These are phyloP conservation scores for Russula abietina DNA, from an alignment of 768 basidiomycete genomes.

Conservation along the genomic window DNA sequence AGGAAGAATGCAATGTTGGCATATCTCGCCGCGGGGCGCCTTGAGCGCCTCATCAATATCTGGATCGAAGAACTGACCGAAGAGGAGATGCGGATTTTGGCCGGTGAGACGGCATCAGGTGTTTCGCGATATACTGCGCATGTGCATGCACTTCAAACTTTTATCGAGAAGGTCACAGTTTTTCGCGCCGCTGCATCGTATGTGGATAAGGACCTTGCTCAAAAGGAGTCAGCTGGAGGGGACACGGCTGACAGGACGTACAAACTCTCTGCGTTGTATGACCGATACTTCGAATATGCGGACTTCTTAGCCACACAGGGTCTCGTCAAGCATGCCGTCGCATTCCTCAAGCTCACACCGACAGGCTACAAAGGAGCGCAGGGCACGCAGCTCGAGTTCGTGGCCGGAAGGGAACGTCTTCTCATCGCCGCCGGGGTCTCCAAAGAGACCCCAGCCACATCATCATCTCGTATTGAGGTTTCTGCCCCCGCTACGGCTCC, in stretches of 20 bases:
- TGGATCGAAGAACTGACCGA: constrained; percentile 89
- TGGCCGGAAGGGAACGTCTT: constrained; percentile 43
- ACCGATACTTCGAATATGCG: constrained; percentile 93
- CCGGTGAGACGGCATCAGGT: constrained; percentile 36
- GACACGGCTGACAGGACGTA: constrained; percentile 55
- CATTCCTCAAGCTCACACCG: constrained; percentile 77
- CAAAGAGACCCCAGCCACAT: constrained; percentile 27
- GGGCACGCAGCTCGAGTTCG: constrained; percentile 36
- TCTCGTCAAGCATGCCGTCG: constrained; percentile 73
- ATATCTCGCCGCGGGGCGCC: constrained; percentile 83
- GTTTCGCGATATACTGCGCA: constrained; percentile 70
- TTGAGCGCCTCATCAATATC: constrained; percentile 84
- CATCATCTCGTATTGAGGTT: constrained; percentile 24
- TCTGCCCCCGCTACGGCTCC: constrained; percentile 24
- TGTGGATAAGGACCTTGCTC: constrained; percentile 61
- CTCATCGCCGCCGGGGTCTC: constrained; percentile 35
- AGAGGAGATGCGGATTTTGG: constrained; percentile 59
- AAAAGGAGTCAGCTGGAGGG: constrained; percentile 32
- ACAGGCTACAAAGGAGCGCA: constrained; percentile 63
- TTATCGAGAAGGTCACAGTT: constrained; percentile 94
- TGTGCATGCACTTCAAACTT: constrained; percentile 81
- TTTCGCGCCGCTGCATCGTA: constrained; percentile 86
- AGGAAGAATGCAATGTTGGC: constrained; percentile 89
- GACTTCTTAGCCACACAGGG: constrained; percentile 88
- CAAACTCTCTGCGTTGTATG: constrained; percentile 82